A percentile compares a stretch with the other conserved stretches of the same genome.
phyloP scores from a whole-genome alignment of 2,329 filamentous ascomycete genomes.

The Hypoxylon sp. region DNA sequence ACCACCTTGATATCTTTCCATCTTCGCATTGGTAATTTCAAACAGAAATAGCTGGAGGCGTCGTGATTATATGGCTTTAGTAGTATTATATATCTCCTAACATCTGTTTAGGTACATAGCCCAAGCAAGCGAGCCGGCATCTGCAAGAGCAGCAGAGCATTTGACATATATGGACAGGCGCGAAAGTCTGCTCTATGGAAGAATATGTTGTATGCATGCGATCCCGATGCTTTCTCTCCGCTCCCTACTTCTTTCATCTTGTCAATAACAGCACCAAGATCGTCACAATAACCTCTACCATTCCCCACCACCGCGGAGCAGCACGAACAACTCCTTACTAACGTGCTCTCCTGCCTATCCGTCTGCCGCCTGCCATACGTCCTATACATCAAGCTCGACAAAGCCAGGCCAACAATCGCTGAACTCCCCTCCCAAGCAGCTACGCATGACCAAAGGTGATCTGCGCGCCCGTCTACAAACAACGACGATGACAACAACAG shows the following conservation, averaged over 20 bases:
- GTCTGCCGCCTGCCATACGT: slow-evolving; percentile 1
- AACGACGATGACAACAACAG: background rate
- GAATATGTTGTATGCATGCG: background rate
- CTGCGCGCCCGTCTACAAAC: slow-evolving; percentile 40
- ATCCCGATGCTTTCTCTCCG: background rate
- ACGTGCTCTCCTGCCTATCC: slow-evolving; percentile 2
- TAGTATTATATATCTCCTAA: slow-evolving; percentile 26
- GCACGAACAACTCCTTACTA: slow-evolving; percentile 12
- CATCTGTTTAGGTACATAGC: slow-evolving; percentile 9
- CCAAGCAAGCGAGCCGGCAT: slow-evolving; percentile 24
- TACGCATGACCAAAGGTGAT: slow-evolving; percentile 21
- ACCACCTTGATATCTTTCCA: background rate
- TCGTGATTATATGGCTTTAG: slow-evolving; percentile 10
- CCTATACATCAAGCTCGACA: slow-evolving; percentile 5
- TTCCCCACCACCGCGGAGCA: slow-evolving; percentile 13
- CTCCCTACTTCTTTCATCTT: background rate
- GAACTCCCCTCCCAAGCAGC: slow-evolving; percentile 2
- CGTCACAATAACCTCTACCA: background rate
- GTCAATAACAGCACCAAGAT: background rate
- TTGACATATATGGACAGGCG: background rate
- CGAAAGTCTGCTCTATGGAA: slow-evolving; percentile 11
- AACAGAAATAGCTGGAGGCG: background rate
- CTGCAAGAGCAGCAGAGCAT: slow-evolving; percentile 10
- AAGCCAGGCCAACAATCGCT: slow-evolving; percentile 6
- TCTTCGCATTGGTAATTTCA: background rate